Base-by-base conservation (phyloP, 805 yeast genomes). In the Starmerella bacillaris region DNA sequence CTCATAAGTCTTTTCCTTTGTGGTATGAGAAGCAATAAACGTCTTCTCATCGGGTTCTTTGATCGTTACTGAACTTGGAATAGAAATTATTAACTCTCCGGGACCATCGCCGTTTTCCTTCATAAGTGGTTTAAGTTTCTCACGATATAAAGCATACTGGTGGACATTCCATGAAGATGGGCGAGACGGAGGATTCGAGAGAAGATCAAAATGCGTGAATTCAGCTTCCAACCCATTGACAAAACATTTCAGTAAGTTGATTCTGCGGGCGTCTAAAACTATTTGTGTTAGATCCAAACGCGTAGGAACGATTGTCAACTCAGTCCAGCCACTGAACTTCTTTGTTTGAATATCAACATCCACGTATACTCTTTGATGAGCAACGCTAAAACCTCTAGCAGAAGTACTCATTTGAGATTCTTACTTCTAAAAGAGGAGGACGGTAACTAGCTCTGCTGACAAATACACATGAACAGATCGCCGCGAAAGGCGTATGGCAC, bases 341-440 rank as follows among this genome's bases (percentile, higher is more conserved):
- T 68, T 64, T 14, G 63, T 60, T n/a, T 72, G 65, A 29, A 84
- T 59, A 52, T 83, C 92, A 3, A 86, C 70, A 51, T 84, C 93
- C 15, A 86, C 57, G 18, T 69, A 65, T 11, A 86, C 78, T 45
- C 77, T 68, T 54, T 86, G 95, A 53, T 83, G 92, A 4, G 86
- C 83, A 17, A 86, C 67, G 47, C 68, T 72, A 53, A 78, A 72
- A 31, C 60, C 59, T 2, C 58, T 43, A 27, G 22, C 31, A 11
- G 42, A 39, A 14, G 33, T 33, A 27, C 34, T 32, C 37, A 31
- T 36, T 12, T 24, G n/a, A n/a, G n/a, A n/a, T n/a, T n/a, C n/a
- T n/a, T n/a, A n/a, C n/a, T n/a, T n/a, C n/a, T n/a, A n/a, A n/a
- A n/a, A n/a, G n/a, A n/a, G n/a, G n/a, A n/a, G n/a, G n/a, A n/a